Evolutionary conservation across 345 rosid genomes (phyloP).

Genomic region (Anacardium occidentale): DNA sequence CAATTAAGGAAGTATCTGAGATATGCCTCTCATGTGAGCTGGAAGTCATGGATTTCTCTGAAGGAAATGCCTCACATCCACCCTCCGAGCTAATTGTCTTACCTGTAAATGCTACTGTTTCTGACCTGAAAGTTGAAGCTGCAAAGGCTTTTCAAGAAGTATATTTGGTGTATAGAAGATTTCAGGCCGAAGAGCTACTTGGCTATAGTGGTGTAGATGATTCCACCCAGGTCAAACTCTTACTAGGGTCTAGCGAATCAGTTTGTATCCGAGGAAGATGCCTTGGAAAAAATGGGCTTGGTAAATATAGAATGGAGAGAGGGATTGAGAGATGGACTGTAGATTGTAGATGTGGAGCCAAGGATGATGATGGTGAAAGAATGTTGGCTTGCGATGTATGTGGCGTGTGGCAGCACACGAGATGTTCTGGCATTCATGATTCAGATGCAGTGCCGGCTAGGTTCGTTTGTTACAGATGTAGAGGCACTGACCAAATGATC

Average conservation of each 20-base stretch:
- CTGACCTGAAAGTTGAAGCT: slow-evolving; percentile 55
- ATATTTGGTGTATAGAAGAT: slow-evolving; percentile 49
- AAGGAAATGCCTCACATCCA: slow-evolving; percentile 26
- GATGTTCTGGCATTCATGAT: slow-evolving; percentile 59
- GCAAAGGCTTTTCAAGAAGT: slow-evolving; percentile 58
- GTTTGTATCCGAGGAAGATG: slow-evolving; percentile 51
- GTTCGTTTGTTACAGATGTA: slow-evolving; percentile 52
- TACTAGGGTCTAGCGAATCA: slow-evolving; percentile 33
- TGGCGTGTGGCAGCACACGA: slow-evolving; percentile 71
- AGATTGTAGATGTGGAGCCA: slow-evolving; percentile 66
- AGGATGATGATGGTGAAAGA: slow-evolving; percentile 75
- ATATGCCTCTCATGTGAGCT: slow-evolving; percentile 45
- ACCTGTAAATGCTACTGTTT: slow-evolving; percentile 42
- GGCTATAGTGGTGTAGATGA: slow-evolving; percentile 58
- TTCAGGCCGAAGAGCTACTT: slow-evolving; percentile 55
- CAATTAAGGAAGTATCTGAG: slow-evolving; percentile 12
- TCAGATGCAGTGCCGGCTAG: slow-evolving; percentile 49
- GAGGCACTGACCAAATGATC: slow-evolving; percentile 13
- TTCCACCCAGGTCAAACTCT: slow-evolving; percentile 53
- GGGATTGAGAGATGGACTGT: slow-evolving; percentile 68
- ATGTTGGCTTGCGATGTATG: slow-evolving; percentile 73
- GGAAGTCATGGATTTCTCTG: slow-evolving; percentile 38
- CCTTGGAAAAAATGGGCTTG: slow-evolving; percentile 33
- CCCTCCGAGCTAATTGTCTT: slow-evolving; percentile 49
- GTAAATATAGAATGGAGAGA: slow-evolving; percentile 58